These are phyloP conservation scores for Nakaseomyces nivariensis DNA, from an alignment of 1,139 yeast species.

Conservation along the genomic window DNA sequence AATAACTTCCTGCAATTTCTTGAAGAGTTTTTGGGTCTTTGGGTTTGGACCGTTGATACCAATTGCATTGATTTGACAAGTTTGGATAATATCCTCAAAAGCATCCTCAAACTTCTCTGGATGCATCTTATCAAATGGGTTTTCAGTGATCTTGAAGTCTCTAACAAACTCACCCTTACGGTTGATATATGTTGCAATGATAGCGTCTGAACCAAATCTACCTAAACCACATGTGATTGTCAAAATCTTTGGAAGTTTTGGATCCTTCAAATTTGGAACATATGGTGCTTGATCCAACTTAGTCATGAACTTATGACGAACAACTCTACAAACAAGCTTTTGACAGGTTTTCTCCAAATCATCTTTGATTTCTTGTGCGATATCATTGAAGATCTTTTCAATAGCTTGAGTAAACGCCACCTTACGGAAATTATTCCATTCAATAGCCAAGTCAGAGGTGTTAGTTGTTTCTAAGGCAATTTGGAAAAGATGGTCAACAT, in stretches of 20 bases:
- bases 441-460: constrained; percentile 64
- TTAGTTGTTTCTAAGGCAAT: constrained; percentile 71
- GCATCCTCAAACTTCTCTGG: constrained; percentile 46
- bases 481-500: constrained; percentile 42
- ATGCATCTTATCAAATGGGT: constrained; percentile 41
- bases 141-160: constrained; percentile 66
- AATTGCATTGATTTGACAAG: constrained; percentile 71
- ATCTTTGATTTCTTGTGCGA: constrained; percentile 73
- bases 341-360: constrained; percentile 72
- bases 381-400: constrained; percentile 55
- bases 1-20: constrained; percentile 49
- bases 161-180: constrained; percentile 75
- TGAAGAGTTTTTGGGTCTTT: constrained; percentile 51
- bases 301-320: constrained; percentile 57
- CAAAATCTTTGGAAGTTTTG: constrained; percentile 76
- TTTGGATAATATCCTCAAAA: constrained; percentile 45
- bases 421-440: constrained; percentile 77
- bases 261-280: constrained; percentile 70
- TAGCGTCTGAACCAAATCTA: constrained; percentile 70
- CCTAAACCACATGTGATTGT: constrained; percentile 84
- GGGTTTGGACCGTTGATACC: constrained; percentile 86
- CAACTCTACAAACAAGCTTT: constrained; percentile 55
- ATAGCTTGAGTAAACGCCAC: constrained; percentile 58
- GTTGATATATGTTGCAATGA: constrained; percentile 68
- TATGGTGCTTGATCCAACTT: constrained; percentile 90